phyloP scores from a whole-genome alignment of 2,329 filamentous ascomycete genomes.

The Geoglossum cookeanum region DNA sequence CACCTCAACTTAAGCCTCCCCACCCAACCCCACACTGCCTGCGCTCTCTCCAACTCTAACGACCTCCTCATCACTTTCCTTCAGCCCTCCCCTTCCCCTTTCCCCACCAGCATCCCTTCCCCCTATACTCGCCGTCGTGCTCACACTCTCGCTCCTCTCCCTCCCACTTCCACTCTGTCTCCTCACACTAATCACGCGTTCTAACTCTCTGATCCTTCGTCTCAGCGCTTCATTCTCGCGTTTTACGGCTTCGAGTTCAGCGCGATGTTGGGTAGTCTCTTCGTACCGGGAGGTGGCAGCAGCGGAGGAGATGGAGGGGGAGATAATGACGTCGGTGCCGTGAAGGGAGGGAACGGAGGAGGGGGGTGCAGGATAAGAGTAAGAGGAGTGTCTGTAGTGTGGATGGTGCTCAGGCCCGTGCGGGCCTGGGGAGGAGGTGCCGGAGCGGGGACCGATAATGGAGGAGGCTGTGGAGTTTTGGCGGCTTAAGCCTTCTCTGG shows the following conservation, averaged over 20 bases:
- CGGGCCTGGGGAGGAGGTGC: constrained; percentile 14
- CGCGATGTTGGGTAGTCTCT: constrained; percentile 39
- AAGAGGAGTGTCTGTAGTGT: constrained; percentile 14
- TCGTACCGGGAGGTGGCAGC: constrained; percentile 41
- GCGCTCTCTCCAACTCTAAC: neutral
- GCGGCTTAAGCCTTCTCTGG: constrained; percentile 22
- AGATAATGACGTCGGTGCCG: constrained; percentile 21
- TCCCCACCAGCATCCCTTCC: constrained; percentile 13
- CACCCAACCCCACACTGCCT: neutral
- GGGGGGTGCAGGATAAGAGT: constrained; percentile 12
- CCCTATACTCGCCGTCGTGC: constrained; percentile 33
- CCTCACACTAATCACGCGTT: constrained; percentile 15
- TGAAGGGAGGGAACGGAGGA: constrained; percentile 12
- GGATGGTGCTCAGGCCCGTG: constrained; percentile 13
- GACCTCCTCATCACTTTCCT: constrained; percentile 23
- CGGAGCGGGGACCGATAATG: constrained; percentile 9
- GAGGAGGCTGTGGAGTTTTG: constrained; percentile 16
- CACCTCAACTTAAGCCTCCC: neutral
- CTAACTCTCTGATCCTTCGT: constrained; percentile 41
- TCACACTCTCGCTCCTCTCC: constrained; percentile 32
- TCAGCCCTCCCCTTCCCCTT: constrained; percentile 27
- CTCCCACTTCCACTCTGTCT: neutral
- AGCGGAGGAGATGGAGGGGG: constrained; percentile 33
- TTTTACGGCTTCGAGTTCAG: constrained; percentile 41
- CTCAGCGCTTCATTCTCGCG: constrained; percentile 44